These are phyloP conservation scores for Aureobasidium melanogenum DNA, from an alignment of 2,329 filamentous ascomycete species.

Conservation along the genomic window DNA sequence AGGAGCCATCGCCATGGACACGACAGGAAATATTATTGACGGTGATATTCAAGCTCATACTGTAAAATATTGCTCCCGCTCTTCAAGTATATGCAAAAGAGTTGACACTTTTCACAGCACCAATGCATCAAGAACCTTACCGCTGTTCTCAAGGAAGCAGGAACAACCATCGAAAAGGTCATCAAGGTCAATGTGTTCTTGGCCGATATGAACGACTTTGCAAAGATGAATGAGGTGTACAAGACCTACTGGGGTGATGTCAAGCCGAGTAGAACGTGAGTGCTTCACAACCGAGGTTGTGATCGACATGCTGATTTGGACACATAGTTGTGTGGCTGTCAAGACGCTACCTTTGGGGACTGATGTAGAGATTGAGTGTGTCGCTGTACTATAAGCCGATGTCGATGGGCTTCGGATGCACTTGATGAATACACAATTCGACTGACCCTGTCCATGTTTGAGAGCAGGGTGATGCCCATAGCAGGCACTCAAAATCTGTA, in stretches of 20 bases:
- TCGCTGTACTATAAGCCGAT: constrained; percentile 27
- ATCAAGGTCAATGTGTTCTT: constrained; percentile 62
- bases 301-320: not conserved
- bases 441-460: too few relatives aligned
- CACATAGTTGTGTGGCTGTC: constrained; percentile 40
- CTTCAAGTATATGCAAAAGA: not conserved
- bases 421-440: not conserved
- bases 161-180: constrained; percentile 49
- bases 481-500: not conserved
- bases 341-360: constrained; percentile 42
- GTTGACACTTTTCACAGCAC: constrained; percentile 27
- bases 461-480: not conserved
- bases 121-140: constrained; percentile 52
- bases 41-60: constrained; percentile 48
- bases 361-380: constrained; percentile 48
- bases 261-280: constrained; percentile 26
- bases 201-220: constrained; percentile 57
- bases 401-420: not conserved
- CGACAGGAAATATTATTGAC: constrained; percentile 47
- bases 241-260: constrained; percentile 23
- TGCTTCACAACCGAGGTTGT: not conserved
- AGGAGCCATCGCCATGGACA: constrained; percentile 51
- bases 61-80: constrained; percentile 29
- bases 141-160: constrained; percentile 52
- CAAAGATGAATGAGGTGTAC: constrained; percentile 49